Percentiles rank a stretch among this genome's conserved stretches.
These are phyloP conservation scores for Cupressus sempervirens DNA, from an alignment of 75 land plant species.

Conservation along the genomic window DNA sequence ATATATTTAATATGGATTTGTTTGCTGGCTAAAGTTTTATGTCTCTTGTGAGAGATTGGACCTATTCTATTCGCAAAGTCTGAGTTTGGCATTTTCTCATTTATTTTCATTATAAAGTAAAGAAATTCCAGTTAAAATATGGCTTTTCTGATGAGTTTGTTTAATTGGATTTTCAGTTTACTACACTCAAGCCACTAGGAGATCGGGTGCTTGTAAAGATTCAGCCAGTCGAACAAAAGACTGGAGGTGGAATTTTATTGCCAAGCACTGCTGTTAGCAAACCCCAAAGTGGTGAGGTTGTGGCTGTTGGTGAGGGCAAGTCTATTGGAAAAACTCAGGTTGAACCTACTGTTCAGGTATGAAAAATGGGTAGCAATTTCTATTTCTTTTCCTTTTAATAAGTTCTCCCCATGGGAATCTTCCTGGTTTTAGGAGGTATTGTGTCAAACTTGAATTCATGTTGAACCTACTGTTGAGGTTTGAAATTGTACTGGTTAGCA, in stretches of 20 bases:
- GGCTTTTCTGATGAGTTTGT: not conserved
- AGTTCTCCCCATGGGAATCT: not conserved
- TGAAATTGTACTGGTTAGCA: too few species aligned
- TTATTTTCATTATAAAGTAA: not conserved
- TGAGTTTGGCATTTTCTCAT: not conserved
- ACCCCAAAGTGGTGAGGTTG: conserved; percentile 90
- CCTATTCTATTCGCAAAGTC: not conserved
- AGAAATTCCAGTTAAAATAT: not conserved
- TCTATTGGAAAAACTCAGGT: conserved; percentile 61
- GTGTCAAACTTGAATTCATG: conserved; percentile 8
- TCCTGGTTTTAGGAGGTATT: not conserved
- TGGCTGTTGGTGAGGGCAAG: conserved; percentile 79
- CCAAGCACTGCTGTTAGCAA: conserved; percentile 63
- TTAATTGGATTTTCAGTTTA: conserved; percentile 46
- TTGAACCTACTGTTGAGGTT: too few species aligned
- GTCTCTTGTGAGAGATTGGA: not conserved
- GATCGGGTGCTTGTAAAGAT: conserved; percentile 77
- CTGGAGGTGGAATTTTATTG: conserved; percentile 67
- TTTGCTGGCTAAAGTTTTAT: not conserved
- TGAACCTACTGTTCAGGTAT: conserved; percentile 54
- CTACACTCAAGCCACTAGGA: conserved; percentile 72
- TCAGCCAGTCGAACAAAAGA: conserved; percentile 65
- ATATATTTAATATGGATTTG: not conserved
- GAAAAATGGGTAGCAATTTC: not conserved
- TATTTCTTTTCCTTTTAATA: not conserved